Conservation (phyloP, 345 rosid species). For the Eucalyptus virginea region DNA sequence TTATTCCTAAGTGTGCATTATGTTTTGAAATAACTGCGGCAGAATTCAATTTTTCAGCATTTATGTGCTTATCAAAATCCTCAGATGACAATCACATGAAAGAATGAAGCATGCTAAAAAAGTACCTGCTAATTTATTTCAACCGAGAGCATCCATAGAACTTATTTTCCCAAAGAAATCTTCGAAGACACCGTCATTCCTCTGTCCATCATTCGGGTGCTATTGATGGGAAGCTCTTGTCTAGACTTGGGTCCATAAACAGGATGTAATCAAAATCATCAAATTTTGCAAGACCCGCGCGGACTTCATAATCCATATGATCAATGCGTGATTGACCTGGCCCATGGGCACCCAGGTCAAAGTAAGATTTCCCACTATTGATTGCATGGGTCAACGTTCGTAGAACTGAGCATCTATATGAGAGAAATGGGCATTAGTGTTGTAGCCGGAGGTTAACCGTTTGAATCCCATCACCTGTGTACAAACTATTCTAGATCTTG, state of each 20-base stretch:
- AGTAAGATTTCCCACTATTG: background rate
- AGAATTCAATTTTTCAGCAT: background rate
- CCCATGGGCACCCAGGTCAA: background rate
- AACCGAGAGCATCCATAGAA: background rate
- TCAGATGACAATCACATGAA: background rate
- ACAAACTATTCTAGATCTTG: background rate
- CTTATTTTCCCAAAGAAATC: background rate
- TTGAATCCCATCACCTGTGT: background rate
- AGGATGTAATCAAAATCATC: background rate
- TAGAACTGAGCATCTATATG: background rate
- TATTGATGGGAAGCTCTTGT: background rate
- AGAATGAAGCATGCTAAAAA: background rate
- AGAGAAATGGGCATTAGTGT: background rate
- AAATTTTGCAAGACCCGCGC: background rate
- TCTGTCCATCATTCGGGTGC: background rate
- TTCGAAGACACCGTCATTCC: background rate
- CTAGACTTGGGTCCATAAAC: background rate
- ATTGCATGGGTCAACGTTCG: background rate
- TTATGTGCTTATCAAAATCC: background rate
- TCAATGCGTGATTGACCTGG: background rate
- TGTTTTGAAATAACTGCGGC: background rate
- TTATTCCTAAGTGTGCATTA: background rate
- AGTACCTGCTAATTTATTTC: background rate
- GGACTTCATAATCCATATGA: background rate
- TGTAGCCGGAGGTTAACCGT: background rate